Base-by-base conservation (phyloP, 345 rosid genomes). In the Carallia brachiata region DNA sequence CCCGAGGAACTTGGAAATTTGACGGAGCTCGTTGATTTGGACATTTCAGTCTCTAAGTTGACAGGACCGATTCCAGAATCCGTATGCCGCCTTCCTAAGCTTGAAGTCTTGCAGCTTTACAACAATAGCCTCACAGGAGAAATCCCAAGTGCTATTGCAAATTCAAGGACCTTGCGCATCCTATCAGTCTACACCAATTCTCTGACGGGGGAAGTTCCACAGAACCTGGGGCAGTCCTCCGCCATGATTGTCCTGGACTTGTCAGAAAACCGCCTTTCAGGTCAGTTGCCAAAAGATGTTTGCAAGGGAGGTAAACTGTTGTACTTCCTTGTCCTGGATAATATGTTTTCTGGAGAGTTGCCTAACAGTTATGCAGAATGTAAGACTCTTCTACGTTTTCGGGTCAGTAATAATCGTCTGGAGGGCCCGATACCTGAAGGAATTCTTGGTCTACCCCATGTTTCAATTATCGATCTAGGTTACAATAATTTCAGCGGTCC, bases 121-220 rank as follows among this genome's bases (percentile, higher is more conserved):
- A 94, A 94, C 86, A 94, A 94, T 85, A 89, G 95, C 75, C 91
- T 94, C 61, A 69, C 84, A 0, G 97, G 98, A 67, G 88, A 85
- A 82, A 88, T 94, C 77, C 95, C 98, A 7, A 78, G 70, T 64
- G 78, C 63, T 47, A 75, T 94, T 66, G 93, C 78, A 65, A 79
- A 82, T 62, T 91, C 97, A 63, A 88, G 77, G 63, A 82, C 87
- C 61, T 68, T 94, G 79, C 50, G 81, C 63, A 78, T 88, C 7
- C 67, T 94, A 40, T 94, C 98, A 19, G 72, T 94, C 16, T 94
- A 91, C 40, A 90, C 67, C 77, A 94, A 93, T 78, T 83, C 56
- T 74, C 80, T 93, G 31, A 84, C 89, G 0, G 98, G 98, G 39
- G 83, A 87, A 75, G 70, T 93, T 71, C 98, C 98, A 1, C 71